phyloP scores from a whole-genome alignment of 225 moss, liverwort and hornwort species.

The Physcomitrium patens region DNA sequence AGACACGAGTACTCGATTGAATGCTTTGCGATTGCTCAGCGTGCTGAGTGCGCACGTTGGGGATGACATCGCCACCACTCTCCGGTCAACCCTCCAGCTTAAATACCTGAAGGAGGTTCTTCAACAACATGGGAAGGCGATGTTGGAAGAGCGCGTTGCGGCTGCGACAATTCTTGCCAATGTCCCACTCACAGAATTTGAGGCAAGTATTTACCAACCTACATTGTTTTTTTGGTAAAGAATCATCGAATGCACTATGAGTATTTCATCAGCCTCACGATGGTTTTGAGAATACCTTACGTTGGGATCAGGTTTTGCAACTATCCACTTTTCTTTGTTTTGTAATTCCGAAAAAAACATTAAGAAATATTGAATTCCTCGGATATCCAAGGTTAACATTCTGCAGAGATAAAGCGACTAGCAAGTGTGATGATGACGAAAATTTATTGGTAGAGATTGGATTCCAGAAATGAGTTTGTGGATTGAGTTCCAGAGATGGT shows the following conservation, averaged over 20 bases:
- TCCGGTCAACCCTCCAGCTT: slow-evolving; percentile 36
- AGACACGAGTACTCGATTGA: slow-evolving; percentile 31
- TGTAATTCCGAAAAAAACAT: too few species aligned
- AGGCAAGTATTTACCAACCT: slow-evolving; percentile 23
- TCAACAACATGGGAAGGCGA: slow-evolving; percentile 19
- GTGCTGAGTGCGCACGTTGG: slow-evolving; percentile 36
- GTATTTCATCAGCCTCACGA: too few species aligned
- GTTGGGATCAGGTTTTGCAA: too few species aligned
- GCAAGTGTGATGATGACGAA: too few species aligned
- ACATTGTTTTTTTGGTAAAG: neutral
- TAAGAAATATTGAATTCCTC: too few species aligned
- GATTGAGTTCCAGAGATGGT: neutral
- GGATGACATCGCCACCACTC: slow-evolving; percentile 33
- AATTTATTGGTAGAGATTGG: neutral
- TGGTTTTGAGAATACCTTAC: too few species aligned
- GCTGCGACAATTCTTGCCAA: slow-evolving; percentile 45
- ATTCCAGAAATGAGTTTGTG: too few species aligned
- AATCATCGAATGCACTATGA: too few species aligned
- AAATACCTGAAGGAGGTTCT: slow-evolving; percentile 39
- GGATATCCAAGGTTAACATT: too few species aligned
- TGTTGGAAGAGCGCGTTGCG: slow-evolving; percentile 37
- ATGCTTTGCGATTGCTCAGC: slow-evolving; percentile 38
- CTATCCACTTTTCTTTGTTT: too few species aligned
- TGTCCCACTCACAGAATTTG: slow-evolving; percentile 42
- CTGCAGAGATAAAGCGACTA: too few species aligned